These are phyloP conservation scores for Plenodomus biglobosus DNA, from an alignment of 2,329 filamentous ascomycete species.

Conservation along the genomic window DNA sequence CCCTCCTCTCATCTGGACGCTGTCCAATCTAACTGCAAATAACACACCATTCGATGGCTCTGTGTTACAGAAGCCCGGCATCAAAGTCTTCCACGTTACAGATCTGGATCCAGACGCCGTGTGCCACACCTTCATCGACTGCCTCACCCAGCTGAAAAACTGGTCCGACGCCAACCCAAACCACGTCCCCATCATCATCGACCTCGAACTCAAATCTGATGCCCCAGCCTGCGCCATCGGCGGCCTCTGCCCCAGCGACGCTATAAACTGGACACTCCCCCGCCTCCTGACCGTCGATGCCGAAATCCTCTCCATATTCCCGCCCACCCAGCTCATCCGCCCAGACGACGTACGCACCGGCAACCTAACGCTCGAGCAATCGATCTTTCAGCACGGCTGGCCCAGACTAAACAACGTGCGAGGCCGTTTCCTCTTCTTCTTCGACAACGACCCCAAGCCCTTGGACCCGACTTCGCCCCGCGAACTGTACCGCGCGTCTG, in stretches of 20 bases:
- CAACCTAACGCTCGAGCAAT: slow-evolving; percentile 50
- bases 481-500: slow-evolving; percentile 44
- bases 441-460: slow-evolving; percentile 52
- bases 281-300: slow-evolving; percentile 50
- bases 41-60: slow-evolving; percentile 45
- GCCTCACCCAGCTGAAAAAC: slow-evolving; percentile 47
- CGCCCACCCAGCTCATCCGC: slow-evolving; percentile 46
- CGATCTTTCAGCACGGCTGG: slow-evolving; percentile 53
- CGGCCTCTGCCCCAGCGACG: slow-evolving; percentile 44
- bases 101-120: slow-evolving; percentile 52
- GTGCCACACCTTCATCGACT: slow-evolving; percentile 52
- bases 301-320: slow-evolving; percentile 52
- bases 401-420: slow-evolving; percentile 49
- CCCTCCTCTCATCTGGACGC: slow-evolving; percentile 47
- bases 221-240: slow-evolving; percentile 37
- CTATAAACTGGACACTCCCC: slow-evolving; percentile 49
- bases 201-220: slow-evolving; percentile 54
- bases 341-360: slow-evolving; percentile 51
- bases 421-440: slow-evolving; percentile 54
- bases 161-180: slow-evolving; percentile 50
- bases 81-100: slow-evolving; percentile 56
- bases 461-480: slow-evolving; percentile 34
- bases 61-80: slow-evolving; percentile 46
- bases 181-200: slow-evolving; percentile 53
- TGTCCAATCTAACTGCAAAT: slow-evolving; percentile 45